Evolutionary conservation across 768 basidiomycete species (phyloP), one percentile per base, ranked within the genome.

Genomic region (Boletus pseudopeckii): DNA sequence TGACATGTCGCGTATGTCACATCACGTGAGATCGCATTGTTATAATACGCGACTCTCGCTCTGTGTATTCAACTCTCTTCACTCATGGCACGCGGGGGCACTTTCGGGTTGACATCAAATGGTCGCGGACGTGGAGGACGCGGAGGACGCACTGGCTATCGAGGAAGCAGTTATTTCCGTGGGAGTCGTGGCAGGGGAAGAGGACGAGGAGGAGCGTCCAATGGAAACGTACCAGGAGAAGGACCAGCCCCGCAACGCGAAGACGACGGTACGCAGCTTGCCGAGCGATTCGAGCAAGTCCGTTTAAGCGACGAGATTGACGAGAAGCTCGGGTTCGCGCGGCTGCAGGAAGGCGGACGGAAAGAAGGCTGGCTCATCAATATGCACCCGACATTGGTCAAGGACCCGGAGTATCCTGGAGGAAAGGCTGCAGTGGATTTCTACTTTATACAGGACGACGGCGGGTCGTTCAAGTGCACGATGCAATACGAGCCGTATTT

Each of bases 391-490:
- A 97, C 93, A 1, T 72, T 96, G 9, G 72, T 97, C 15, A 90
- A 92, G 69, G 93, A 95, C 64, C 74, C 92, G 7, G 86, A 90
- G 40, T 86, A 86, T 77, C 82, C 90, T 6, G 82, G 82, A 9
- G 97, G 95, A 18, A 85, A 83, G 61, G 86, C 92, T 2, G 97
- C 88, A 7, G 95, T 99, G 13, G 94, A 99, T 62, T 96, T 84
- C 61, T 98, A 96, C 69, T 98, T 99, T 65, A 92, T 99, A 58
- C 86, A 98, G 74, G 95, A 98, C 64, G 94, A 98, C 55, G 97
- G 97, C 6, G 83, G 83, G 24, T 90, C 90, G 85, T 98, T 99
- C 80, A 99, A 98, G 71, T 86, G 84, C 60, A 98, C 96, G 6
- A 78, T 88, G 57, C 80, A 83, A 52, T 96, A 95, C 65, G 96